phyloP scores from a whole-genome alignment of 2,329 filamentous ascomycete species.

The Ceratocystis cubensis region DNA sequence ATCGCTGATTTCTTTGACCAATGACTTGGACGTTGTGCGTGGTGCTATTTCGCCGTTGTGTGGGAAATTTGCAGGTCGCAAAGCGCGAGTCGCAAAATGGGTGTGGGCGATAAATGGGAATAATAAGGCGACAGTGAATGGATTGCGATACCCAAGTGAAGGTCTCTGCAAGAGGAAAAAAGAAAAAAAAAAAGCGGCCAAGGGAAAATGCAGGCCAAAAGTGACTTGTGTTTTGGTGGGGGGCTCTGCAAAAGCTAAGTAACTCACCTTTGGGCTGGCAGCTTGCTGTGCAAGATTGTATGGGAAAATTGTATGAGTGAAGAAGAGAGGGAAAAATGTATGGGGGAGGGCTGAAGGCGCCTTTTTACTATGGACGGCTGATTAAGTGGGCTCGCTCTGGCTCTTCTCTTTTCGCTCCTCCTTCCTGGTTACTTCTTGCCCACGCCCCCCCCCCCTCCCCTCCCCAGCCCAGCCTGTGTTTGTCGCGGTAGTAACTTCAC shows the following conservation, averaged over 20 bases:
- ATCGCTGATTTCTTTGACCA: background rate
- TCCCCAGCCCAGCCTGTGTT: slow-evolving; percentile 8
- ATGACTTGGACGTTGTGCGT: no score
- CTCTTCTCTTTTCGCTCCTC: background rate
- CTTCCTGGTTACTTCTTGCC: no score
- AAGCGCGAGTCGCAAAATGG: background rate
- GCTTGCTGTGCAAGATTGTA: slow-evolving; percentile 41
- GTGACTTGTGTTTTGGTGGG: slow-evolving; percentile 24
- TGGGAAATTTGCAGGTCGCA: background rate
- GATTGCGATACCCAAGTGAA: slow-evolving; percentile 4
- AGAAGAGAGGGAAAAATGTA: slow-evolving; percentile 44
- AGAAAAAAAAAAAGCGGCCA: slow-evolving; percentile 20
- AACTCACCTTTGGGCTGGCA: slow-evolving; percentile 41
- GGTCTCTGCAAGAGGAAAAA: background rate
- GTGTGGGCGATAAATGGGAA: background rate
- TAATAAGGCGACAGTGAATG: background rate
- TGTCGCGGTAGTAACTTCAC: slow-evolving; percentile 18
- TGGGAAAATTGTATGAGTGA: slow-evolving; percentile 51
- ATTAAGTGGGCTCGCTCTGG: slow-evolving; percentile 35
- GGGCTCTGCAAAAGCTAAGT: slow-evolving; percentile 31
- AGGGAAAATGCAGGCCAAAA: slow-evolving; percentile 12
- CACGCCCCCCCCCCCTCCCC: background rate
- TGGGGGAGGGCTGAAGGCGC: slow-evolving; percentile 42
- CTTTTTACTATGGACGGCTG: slow-evolving; percentile 55
- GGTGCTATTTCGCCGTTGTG: no score